Base-by-base conservation (phyloP, 345 rosid species). In the Bruguiera gymnorhiza region DNA sequence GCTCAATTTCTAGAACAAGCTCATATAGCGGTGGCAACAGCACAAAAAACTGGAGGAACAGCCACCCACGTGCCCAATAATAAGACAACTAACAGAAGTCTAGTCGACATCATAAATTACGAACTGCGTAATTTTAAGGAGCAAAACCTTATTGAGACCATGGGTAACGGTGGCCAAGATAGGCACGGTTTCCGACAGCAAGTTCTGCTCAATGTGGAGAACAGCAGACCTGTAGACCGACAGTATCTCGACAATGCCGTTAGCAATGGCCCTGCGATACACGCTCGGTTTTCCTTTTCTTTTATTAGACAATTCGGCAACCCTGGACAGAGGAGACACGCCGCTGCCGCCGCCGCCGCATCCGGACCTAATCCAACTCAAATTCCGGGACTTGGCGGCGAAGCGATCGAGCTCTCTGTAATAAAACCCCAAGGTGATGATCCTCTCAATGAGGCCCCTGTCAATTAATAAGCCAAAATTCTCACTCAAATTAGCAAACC, bases 161-260 rank as follows among this genome's bases (percentile, higher is more conserved):
- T 94, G 92, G 2, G 97, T 92, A 13, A 89, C 83, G 7, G 93
- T 87, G 32, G 95, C 97, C 75, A 94, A 75, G 63, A 91, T 89
- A 61, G 96, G 98, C 71, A 82, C 74, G 24, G 88, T 75, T 63
- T 94, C 98, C 0, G 97, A 88, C 81, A 91, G 73, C 76, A 94
- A 82, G 69, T 80, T 86, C 86, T 85, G 97, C 85, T 94, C 98
- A 51, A 91, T 86, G 67, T 80, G 93, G 69, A 94, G 96, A 83
- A 91, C 92, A 26, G 96, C 93, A 70, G 97, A 88, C 79, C 97
- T 81, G 53, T 94, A 89, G 13, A 94, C 83, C 0, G 96, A 83
- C 51, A 94, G 85, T 69, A 91, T 89, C 88, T 91, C 97, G 62
- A 87, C 93, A 70, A 94, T 84, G 55, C 99, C 99, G 80, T 95